Evolutionary conservation across 2,329 filamentous ascomycete species (phyloP), one percentile per base, ranked within the genome.

Genomic region (Aspergillus hortae): DNA sequence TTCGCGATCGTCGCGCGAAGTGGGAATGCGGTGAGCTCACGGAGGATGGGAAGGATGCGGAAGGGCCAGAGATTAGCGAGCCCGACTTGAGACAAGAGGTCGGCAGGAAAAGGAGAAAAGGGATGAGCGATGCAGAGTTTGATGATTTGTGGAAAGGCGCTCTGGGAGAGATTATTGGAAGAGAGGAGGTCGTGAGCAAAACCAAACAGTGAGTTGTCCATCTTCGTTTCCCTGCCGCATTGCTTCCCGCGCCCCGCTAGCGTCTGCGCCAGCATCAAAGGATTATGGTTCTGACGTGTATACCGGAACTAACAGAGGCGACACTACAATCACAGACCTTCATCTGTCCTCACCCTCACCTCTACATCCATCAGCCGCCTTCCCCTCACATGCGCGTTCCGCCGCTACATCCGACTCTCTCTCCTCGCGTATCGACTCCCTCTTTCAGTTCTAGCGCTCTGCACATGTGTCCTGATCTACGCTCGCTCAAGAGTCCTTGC

Each of bases 291-390:
- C 68, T 77, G 84, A 82, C 84, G 77, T 72, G 73, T 72, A 61
- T 63, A 62, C 60, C 58, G 64, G 66, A 76, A 95, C 91, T 96
- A 91, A 96, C 84, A 96, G 91, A 86, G 82, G 79, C 79, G 77
- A 82, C 77, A 74, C 82, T 78, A 77, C 82, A 70, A 78, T 86
- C 76, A 84, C 84, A 92, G 89, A 90, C 77, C 81, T 78, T 79
- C 82, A 81, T 75, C 74, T 76, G 72, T 77, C 80, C 74, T 85
- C 78, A 77, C 77, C 72, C 83, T 96, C 80, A 83, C 85, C 74
- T 92, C 88, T 76, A 88, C 83, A 79, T 95, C 90, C 80, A 88
- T 95, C 86, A 88, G 92, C 82, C 83, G 88, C 74, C 81, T 97
- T 87, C 83, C 92, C 77, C 80, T 96, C 87, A 70, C 77, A 77